Percentiles rank a stretch among this genome's conserved stretches.
These are phyloP conservation scores for Macrocybe gigantea DNA, from an alignment of 768 basidiomycete species.

Conservation along the genomic window DNA sequence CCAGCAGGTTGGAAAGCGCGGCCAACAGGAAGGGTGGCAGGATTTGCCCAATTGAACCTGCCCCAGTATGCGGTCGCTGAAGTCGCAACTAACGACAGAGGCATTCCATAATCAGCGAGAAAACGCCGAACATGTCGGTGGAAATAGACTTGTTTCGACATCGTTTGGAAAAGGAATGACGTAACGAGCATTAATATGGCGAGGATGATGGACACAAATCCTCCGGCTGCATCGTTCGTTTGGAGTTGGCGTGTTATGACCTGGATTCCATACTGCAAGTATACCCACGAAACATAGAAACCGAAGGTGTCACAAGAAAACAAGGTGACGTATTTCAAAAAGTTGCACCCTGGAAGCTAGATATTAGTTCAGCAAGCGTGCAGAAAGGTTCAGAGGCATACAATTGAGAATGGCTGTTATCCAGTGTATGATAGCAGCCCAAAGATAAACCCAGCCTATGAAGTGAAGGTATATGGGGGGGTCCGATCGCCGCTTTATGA, in stretches of 20 bases:
- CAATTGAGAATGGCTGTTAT: conserved; percentile 76
- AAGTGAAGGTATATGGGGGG: conserved; percentile 79
- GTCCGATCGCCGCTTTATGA: conserved; percentile 49
- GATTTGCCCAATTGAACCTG: conserved; percentile 52
- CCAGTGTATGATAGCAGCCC: conserved; percentile 86
- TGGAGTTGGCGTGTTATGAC: conserved; percentile 71
- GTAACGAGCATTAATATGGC: conserved; percentile 73
- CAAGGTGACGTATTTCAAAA: conserved; percentile 80
- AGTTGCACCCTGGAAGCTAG: conserved; percentile 58
- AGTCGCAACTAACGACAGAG: conserved; percentile 70
- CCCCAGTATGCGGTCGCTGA: conserved; percentile 89
- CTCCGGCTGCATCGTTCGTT: conserved; percentile 22
- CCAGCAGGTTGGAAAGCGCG: conserved; percentile 66
- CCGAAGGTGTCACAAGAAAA: conserved; percentile 93
- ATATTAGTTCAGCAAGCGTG: not conserved
- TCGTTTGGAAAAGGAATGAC: conserved; percentile 66
- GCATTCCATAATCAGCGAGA: conserved; percentile 88
- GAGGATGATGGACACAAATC: conserved; percentile 62
- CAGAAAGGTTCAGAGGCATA: conserved; percentile 20
- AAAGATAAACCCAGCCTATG: conserved; percentile 89
- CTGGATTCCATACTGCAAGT: conserved; percentile 86
- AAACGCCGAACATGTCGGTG: conserved; percentile 72
- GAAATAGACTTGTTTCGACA: conserved; percentile 61
- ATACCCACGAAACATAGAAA: conserved; percentile 89
- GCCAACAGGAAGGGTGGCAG: conserved; percentile 62